Conservation (phyloP, 306 rosid genomes). For the Fragaria nilgerrensis region DNA sequence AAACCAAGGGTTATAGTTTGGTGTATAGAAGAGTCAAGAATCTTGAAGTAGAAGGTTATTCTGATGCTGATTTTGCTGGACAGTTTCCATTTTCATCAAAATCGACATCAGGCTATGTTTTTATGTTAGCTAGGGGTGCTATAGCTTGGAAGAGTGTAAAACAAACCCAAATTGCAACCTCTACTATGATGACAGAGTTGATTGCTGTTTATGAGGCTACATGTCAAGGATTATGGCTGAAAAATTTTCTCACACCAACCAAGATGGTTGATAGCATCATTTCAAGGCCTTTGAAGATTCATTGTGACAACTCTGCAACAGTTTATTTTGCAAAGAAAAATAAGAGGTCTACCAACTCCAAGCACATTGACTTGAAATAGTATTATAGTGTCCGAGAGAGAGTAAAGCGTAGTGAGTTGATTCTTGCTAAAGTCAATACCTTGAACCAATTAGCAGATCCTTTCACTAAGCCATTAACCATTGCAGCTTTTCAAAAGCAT, state of each 20-base stretch:
- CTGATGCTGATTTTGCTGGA: not conserved
- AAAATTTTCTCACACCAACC: not conserved
- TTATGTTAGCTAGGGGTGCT: not conserved
- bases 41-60: not conserved
- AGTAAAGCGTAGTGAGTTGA: not conserved
- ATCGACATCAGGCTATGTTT: not conserved
- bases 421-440: not conserved
- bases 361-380: not conserved
- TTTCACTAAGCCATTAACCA: not conserved
- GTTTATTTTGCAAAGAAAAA: not conserved
- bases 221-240: not conserved
- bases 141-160: not conserved
- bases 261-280: not conserved
- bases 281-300: not conserved
- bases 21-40: not conserved
- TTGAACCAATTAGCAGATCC: not conserved
- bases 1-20: not conserved
- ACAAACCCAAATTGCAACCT: not conserved
- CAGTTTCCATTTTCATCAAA: not conserved
- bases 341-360: not conserved
- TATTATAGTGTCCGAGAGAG: not conserved
- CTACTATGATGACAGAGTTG: not conserved
- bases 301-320: not conserved
- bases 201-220: not conserved
- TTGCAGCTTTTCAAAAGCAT: not conserved